These are phyloP conservation scores for Monilinia fructicola DNA, from an alignment of 2,329 filamentous ascomycete species.

Conservation along the genomic window DNA sequence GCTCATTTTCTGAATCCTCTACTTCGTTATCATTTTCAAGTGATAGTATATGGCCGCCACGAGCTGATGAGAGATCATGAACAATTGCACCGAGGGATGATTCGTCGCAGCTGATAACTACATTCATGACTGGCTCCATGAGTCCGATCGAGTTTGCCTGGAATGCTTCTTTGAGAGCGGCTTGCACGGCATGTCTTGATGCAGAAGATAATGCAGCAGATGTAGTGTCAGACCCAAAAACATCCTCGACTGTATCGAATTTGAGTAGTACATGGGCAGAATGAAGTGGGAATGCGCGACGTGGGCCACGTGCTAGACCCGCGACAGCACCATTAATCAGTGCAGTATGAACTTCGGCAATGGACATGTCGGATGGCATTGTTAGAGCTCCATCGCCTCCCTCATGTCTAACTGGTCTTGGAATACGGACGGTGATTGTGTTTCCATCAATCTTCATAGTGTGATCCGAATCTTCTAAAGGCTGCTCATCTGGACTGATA, in stretches of 20 bases:
- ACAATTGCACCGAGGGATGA: slow-evolving; percentile 76
- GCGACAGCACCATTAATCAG: slow-evolving; percentile 80
- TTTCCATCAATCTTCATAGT: slow-evolving; percentile 68
- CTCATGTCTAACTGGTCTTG: slow-evolving; percentile 37
- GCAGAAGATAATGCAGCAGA: slow-evolving; percentile 67
- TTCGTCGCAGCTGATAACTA: slow-evolving; percentile 83
- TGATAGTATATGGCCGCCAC: slow-evolving; percentile 72
- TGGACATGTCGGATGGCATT: slow-evolving; percentile 54
- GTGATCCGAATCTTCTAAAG: slow-evolving; percentile 44
- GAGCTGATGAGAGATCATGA: slow-evolving; percentile 72
- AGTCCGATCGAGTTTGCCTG: slow-evolving; percentile 58
- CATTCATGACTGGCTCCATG: slow-evolving; percentile 92
- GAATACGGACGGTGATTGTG: slow-evolving; percentile 55
- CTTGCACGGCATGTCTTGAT: slow-evolving; percentile 65
- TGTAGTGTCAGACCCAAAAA: slow-evolving; percentile 66
- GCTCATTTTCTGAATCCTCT: slow-evolving; percentile 25
- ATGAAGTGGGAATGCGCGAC: slow-evolving; percentile 76
- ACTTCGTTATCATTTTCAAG: slow-evolving; percentile 49
- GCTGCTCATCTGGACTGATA: slow-evolving; percentile 59
- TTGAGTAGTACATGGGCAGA: slow-evolving; percentile 69
- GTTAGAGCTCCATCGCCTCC: slow-evolving; percentile 42
- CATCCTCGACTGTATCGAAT: slow-evolving; percentile 63
- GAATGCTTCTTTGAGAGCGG: slow-evolving; percentile 64
- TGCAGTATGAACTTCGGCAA: slow-evolving; percentile 50
- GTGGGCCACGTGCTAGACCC: slow-evolving; percentile 80